phyloP scores from a whole-genome alignment of 1,284 basidiomycete genomes.

The Ceratobasidium sp. region DNA sequence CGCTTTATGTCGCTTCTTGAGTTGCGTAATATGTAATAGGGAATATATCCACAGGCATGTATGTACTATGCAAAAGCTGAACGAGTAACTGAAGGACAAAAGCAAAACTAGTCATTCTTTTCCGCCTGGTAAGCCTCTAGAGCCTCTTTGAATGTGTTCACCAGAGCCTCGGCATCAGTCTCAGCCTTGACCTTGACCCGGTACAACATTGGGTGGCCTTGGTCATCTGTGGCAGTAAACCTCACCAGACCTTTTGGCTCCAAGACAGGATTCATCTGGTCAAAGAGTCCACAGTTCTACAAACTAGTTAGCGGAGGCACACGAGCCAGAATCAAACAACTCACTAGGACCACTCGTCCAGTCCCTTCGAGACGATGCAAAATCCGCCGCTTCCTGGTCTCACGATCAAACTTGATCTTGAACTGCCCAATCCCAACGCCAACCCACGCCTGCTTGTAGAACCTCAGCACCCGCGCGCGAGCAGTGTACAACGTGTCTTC shows the following conservation, averaged over 20 bases:
- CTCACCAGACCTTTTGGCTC: conserved; percentile 19
- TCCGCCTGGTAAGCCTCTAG: conserved; percentile 11
- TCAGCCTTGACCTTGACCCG: conserved; percentile 37
- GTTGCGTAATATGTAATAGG: conserved; percentile 5
- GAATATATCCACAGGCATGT: conserved; percentile 20
- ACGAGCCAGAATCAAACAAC: neutral
- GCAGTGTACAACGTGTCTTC: conserved; percentile 35
- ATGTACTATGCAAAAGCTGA: conserved; percentile 10
- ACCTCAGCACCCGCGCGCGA: conserved; percentile 33
- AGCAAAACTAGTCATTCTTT: neutral
- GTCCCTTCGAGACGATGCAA: conserved; percentile 39
- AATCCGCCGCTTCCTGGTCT: conserved; percentile 39
- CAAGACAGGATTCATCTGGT: conserved; percentile 26
- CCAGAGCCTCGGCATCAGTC: conserved; percentile 24
- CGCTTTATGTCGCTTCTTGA: neutral
- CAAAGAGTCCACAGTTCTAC: conserved; percentile 22
- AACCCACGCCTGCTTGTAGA: conserved; percentile 39
- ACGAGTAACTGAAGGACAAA: neutral
- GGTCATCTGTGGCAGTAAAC: conserved; percentile 25
- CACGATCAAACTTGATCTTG: conserved; percentile 41
- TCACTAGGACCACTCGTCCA: conserved; percentile 38
- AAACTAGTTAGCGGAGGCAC: neutral
- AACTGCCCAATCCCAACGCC: conserved; percentile 39
- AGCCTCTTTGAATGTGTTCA: conserved; percentile 7
- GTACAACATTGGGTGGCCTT: conserved; percentile 23